Conservation (phyloP, 148 eudicot species). For the Fallopia convolvulus region DNA sequence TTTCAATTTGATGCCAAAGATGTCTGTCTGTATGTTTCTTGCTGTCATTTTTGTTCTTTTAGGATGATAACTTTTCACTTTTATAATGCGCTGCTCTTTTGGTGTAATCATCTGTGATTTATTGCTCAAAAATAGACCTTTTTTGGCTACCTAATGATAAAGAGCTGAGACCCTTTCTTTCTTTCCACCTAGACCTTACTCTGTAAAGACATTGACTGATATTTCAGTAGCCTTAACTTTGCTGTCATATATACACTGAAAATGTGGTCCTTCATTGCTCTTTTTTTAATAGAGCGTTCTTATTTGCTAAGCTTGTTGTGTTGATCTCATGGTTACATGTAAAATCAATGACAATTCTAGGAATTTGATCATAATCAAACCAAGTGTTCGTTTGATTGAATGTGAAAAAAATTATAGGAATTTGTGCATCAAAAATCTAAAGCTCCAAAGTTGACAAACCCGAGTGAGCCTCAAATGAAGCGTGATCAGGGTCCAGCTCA, state of each 20-base stretch:
- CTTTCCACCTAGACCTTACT: not conserved
- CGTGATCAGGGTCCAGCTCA: constrained; percentile 1
- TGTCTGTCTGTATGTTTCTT: not conserved
- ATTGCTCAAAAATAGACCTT: not conserved
- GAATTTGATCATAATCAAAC: not conserved
- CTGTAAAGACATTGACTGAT: constrained; percentile 5
- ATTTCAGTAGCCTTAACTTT: not conserved
- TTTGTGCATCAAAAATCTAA: not conserved
- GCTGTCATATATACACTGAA: not conserved
- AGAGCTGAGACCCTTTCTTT: not conserved
- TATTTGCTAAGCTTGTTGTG: not conserved
- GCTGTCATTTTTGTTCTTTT: not conserved
- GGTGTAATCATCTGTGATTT: constrained; percentile 2
- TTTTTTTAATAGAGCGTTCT: not conserved
- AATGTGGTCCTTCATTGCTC: not conserved
- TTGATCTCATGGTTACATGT: not conserved
- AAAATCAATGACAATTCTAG: not conserved
- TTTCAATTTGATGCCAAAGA: not conserved
- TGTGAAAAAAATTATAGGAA: too few relatives aligned
- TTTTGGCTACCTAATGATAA: not conserved
- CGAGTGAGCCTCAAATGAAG: constrained; percentile 7
- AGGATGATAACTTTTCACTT: not conserved
- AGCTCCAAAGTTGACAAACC: not conserved
- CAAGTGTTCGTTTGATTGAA: too few relatives aligned
- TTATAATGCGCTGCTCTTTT: not conserved